Base-by-base conservation (phyloP, 306 rosid species). In the Crotalaria pallida region DNA sequence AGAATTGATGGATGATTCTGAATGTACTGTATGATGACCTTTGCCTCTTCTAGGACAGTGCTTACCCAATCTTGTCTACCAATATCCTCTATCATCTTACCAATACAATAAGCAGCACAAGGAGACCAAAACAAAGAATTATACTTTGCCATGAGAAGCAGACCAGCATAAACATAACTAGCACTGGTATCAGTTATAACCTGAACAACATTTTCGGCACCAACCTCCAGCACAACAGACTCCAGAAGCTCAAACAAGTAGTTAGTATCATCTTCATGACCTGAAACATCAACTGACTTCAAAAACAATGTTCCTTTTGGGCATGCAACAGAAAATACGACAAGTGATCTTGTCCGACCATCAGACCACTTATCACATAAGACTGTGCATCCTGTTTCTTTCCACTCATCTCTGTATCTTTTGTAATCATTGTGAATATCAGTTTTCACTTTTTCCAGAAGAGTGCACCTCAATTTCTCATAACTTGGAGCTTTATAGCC, bases 81-180 rank as follows among this genome's bases (percentile, higher is more conserved):
- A 19, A 87, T 76, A 63, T 89, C 93, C 77, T 87, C 93, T 76
- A 87, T 79, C 79, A 89, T 85, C 76, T 80, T 84, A 73, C 82
- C 82, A 2, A 89, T 61, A 66, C 96, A 85, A 68, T 81, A 68
- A 68, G 91, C 77, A 21, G 83, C 87, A 69, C 89, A 87, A 68
- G 93, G 88, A 78, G 96, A 87, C 92, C 91, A 87, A 85, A 89
- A 87, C 78, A 89, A 73, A 59, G 90, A 75, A 60, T 43, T 79
- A 84, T 89, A 89, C 74, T 83, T 85, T 45, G 72, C 76, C 88
- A 80, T 84, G 56, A 89, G 89, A 78, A 71, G 80, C 63, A 85
- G 77, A 47, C 89, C 91, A 10, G 82, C 93, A 64, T 77, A 80
- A 62, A 78, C 80, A 72, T 73, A 82, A 82, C 86, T 74, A 60